Conservation (phyloP, 345 rosid genomes). For the Atalantia buxifolia region DNA sequence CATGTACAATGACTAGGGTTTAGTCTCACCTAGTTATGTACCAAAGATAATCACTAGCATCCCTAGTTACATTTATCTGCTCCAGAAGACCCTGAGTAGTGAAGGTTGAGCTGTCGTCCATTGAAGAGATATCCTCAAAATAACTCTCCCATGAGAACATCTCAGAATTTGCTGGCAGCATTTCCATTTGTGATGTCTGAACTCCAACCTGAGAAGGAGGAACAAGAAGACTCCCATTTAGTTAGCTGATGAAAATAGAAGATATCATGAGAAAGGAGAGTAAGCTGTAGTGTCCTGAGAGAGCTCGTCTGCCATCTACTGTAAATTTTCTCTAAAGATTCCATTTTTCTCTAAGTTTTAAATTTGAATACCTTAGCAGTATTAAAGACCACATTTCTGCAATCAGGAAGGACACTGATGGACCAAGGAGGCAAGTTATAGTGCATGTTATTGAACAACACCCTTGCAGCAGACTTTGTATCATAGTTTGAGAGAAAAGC, state of each 20-base stretch:
- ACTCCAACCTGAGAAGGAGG: constrained; percentile 69
- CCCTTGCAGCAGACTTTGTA: constrained; percentile 73
- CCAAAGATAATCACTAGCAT: constrained; percentile 89
- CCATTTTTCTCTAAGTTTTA: not conserved
- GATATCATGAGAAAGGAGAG: too few species aligned
- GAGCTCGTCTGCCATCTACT: not conserved
- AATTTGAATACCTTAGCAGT: constrained; percentile 76
- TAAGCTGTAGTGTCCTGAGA: too few species aligned
- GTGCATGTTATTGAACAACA: constrained; percentile 91
- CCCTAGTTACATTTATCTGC: constrained; percentile 89
- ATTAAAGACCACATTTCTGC: constrained; percentile 91
- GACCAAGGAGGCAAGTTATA: constrained; percentile 99
- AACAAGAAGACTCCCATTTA: not conserved
- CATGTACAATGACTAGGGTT: not conserved
- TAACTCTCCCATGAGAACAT: constrained; percentile 84
- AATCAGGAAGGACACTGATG: constrained; percentile 95
- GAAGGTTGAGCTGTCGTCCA: constrained; percentile 61
- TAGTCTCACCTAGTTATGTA: constrained; percentile 76
- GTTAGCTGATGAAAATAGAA: not conserved
- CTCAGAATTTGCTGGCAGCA: constrained; percentile 60
- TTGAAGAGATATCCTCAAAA: constrained; percentile 73
- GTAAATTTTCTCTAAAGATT: not conserved
- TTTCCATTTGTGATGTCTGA: constrained; percentile 89
- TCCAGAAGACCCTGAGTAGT: constrained; percentile 74
- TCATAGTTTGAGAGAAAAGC: constrained; percentile 97